These are phyloP conservation scores for Akanthomyces dipterigenus DNA, from an alignment of 2,329 filamentous ascomycete species.

Conservation along the genomic window DNA sequence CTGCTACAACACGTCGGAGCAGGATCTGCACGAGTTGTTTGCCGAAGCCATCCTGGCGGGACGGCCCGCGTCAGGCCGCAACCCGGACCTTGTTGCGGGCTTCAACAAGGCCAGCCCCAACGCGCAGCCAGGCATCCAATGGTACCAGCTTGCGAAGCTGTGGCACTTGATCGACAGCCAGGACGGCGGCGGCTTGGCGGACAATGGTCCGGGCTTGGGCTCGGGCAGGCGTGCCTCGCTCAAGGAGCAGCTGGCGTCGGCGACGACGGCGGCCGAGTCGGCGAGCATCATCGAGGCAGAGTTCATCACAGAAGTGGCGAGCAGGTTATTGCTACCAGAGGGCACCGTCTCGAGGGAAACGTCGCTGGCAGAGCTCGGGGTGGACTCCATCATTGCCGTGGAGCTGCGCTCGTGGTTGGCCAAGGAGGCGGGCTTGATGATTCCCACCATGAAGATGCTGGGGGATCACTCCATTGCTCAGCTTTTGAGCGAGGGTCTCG, in stretches of 20 bases:
- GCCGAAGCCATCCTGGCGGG: neutral
- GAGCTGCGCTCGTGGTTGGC: neutral
- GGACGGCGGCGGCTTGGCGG: too few relatives aligned
- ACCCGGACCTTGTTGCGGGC: neutral
- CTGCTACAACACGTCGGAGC: neutral
- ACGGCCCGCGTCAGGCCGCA: neutral
- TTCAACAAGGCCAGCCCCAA: neutral
- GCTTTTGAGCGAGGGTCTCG: too few relatives aligned
- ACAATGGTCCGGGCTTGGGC: too few relatives aligned
- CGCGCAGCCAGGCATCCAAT: neutral
- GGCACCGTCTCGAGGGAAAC: neutral
- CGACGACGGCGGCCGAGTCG: too few relatives aligned
- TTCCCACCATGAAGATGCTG: too few relatives aligned
- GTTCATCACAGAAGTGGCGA: neutral
- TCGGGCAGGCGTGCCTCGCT: too few relatives aligned
- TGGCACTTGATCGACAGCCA: neutral
- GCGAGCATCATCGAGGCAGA: too few relatives aligned
- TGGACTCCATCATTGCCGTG: neutral
- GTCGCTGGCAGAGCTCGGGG: neutral
- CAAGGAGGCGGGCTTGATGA: neutral
- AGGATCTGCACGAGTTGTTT: neutral
- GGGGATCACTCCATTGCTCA: too few relatives aligned
- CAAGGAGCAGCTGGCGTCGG: too few relatives aligned
- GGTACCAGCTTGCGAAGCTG: neutral
- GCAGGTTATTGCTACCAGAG: neutral